Conservation (phyloP, 106 monocot species). For the Amphibolis antarctica region DNA sequence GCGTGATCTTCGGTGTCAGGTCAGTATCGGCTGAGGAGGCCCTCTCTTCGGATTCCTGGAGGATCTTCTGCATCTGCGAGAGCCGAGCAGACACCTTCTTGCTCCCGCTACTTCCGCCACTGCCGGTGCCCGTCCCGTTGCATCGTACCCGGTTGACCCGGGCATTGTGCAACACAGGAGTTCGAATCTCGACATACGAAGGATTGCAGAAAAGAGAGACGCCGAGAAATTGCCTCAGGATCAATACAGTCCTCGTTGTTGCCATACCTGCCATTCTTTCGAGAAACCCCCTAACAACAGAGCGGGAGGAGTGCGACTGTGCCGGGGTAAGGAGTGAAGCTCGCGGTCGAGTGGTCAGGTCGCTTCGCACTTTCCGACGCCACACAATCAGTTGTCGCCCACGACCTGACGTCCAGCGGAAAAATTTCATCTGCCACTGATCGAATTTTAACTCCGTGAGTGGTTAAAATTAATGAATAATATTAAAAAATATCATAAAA, state of each 20-base stretch:
- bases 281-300: too few species aligned
- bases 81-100: slow-evolving; percentile 12
- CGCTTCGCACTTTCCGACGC: too few species aligned
- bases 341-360: too few species aligned
- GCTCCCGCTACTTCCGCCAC: not conserved
- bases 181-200: not conserved
- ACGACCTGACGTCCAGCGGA: too few species aligned
- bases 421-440: too few species aligned
- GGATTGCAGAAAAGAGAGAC: not conserved
- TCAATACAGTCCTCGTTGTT: not conserved
- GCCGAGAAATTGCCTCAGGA: not conserved
- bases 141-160: not conserved
- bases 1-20: slow-evolving; percentile 4
- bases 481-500: too few species aligned
- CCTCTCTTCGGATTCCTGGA: slow-evolving; percentile 14
- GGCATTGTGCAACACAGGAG: not conserved
- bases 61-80: slow-evolving; percentile 17
- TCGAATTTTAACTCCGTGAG: too few species aligned
- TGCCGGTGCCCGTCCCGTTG: not conserved
- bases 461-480: too few species aligned
- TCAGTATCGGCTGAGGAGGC: not conserved
- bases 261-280: slow-evolving; percentile 3
- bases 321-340: too few species aligned
- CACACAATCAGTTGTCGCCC: too few species aligned
- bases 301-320: too few species aligned